Conservation (phyloP, 2,329 filamentous ascomycete species). For the Macrophomina phaseolina region DNA sequence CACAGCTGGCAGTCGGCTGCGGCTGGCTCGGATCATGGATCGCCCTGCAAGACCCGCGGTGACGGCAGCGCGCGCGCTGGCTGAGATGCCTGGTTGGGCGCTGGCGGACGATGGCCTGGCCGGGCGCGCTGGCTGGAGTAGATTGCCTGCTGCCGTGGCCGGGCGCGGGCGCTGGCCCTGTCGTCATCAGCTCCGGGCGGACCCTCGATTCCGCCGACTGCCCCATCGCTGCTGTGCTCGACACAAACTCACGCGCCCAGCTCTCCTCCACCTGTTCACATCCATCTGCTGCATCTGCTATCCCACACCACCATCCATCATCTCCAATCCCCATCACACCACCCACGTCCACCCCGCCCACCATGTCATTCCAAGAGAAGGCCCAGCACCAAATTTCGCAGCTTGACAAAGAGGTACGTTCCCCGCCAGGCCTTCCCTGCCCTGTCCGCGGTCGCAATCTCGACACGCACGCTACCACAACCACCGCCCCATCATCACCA, state of each 20-base stretch:
- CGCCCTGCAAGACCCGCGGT: conserved; percentile 1
- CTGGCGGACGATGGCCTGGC: not conserved
- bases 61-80: not conserved
- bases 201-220: conserved; percentile 22
- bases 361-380: conserved; percentile 78
- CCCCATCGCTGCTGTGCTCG: not conserved
- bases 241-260: conserved; percentile 22
- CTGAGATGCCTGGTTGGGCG: not conserved
- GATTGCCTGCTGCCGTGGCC: not conserved
- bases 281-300: conserved; percentile 6
- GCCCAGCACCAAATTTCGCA: conserved; percentile 76
- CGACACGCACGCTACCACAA: not conserved
- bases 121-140: not conserved
- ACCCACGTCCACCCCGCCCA: conserved; percentile 38
- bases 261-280: conserved; percentile 22
- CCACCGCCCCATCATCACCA: not conserved
- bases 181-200: conserved; percentile 19
- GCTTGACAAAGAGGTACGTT: conserved; percentile 81
- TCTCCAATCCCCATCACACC: conserved; percentile 11
- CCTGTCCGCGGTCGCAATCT: conserved; percentile 21
- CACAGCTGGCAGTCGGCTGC: not conserved
- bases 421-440: conserved; percentile 26
- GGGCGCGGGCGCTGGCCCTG: not conserved
- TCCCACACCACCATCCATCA: not conserved
- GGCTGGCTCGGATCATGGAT: conserved; percentile 6